Evolutionary conservation across 495 filamentous ascomycete species (phyloP).

Genomic region (Bacidia gigantensis): DNA sequence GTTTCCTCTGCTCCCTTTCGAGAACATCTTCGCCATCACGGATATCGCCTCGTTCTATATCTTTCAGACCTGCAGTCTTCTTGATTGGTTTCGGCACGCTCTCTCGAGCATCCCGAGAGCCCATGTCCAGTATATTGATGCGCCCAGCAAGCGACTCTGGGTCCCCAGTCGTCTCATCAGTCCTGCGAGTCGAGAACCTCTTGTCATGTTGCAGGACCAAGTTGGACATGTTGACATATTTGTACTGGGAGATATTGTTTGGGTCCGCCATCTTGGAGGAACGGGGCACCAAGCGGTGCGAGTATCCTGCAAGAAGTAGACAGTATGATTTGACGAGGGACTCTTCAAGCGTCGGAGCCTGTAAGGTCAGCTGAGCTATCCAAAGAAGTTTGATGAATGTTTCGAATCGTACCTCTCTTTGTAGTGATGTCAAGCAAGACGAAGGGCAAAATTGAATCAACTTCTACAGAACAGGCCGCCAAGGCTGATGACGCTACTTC

Average conservation of each 20-base stretch:
- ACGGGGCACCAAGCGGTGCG: background rate
- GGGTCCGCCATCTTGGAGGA: constrained; percentile 64
- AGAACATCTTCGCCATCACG: constrained; percentile 79
- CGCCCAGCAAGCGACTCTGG: constrained; percentile 93
- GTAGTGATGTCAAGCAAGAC: background rate
- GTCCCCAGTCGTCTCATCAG: constrained; percentile 92
- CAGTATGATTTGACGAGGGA: background rate
- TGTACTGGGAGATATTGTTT: constrained; percentile 92
- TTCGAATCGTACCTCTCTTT: background rate
- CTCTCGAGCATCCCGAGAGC: constrained; percentile 65
- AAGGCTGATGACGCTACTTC: too few relatives aligned
- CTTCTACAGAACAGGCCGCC: too few relatives aligned
- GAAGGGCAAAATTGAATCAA: too few relatives aligned
- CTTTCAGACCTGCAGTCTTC: constrained; percentile 45
- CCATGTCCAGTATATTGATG: constrained; percentile 90
- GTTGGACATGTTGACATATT: constrained; percentile 99
- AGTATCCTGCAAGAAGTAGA: background rate
- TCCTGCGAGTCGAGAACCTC: constrained; percentile 80
- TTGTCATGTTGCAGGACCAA: constrained; percentile 99
- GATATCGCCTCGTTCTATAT: constrained; percentile 63
- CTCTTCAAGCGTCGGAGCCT: constrained; percentile 2
- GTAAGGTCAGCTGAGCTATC: background rate
- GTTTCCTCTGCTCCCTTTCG: constrained; percentile 74
- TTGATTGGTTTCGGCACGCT: constrained; percentile 62
- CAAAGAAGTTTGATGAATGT: too few relatives aligned